Conservation (phyloP, 257 asterid genomes). For the Solanum corneliomulleri region DNA sequence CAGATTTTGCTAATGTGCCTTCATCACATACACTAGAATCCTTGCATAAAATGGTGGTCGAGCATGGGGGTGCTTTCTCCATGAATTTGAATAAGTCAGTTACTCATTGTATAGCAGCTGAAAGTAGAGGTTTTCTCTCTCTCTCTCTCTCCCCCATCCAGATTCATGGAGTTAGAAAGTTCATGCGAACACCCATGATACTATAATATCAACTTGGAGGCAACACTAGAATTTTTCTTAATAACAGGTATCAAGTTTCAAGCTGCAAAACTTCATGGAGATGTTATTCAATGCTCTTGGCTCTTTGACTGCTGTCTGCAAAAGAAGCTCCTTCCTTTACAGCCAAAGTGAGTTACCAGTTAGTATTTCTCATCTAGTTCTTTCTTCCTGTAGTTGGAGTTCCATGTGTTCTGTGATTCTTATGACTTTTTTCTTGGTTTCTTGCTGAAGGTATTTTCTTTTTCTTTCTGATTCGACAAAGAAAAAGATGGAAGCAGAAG, state of each 20-base stretch:
- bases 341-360: slow-evolving; percentile 48
- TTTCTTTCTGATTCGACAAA: slow-evolving; percentile 71
- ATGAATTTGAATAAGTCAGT: slow-evolving; percentile 89
- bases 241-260: slow-evolving; percentile 81
- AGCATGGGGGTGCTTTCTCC: slow-evolving; percentile 87
- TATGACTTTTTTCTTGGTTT: background rate
- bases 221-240: background rate
- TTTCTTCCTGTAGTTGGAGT: background rate
- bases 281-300: slow-evolving; percentile 84
- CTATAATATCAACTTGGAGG: background rate
- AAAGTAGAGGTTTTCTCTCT: slow-evolving; percentile 60
- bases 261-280: slow-evolving; percentile 86
- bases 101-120: slow-evolving; percentile 85
- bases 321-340: slow-evolving; percentile 73
- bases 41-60: slow-evolving; percentile 87
- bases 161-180: background rate
- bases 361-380: background rate
- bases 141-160: background rate
- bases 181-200: background rate
- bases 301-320: slow-evolving; percentile 67
- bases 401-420: background rate
- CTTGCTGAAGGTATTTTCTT: slow-evolving; percentile 51
- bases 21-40: slow-evolving; percentile 57
- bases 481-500: slow-evolving; percentile 64
- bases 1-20: slow-evolving; percentile 81